phyloP scores from a whole-genome alignment of 495 filamentous ascomycete genomes.

The Ascodesmis nigricans region DNA sequence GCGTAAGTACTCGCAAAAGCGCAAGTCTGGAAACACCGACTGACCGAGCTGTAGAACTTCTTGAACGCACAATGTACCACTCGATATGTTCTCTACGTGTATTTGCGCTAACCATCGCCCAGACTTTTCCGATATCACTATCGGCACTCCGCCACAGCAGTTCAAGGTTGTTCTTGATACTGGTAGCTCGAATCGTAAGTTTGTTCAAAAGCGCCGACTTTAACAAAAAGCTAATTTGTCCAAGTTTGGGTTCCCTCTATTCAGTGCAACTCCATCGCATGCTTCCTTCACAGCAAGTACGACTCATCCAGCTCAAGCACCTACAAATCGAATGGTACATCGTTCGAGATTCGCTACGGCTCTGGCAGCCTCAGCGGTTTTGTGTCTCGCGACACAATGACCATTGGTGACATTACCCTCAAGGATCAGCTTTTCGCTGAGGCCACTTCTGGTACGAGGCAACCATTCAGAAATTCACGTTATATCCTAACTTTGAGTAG shows the following conservation, averaged over 20 bases:
- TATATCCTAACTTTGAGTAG: constrained; percentile 22
- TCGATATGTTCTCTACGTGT: too few relatives aligned
- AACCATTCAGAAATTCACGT: neutral
- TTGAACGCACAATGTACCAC: constrained; percentile 92
- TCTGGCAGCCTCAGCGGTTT: constrained; percentile 89
- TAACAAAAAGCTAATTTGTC: constrained; percentile 4
- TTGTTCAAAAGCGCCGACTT: too few relatives aligned
- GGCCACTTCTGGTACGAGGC: constrained; percentile 36
- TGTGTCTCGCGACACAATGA: constrained; percentile 63
- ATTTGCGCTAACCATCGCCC: too few relatives aligned
- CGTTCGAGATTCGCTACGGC: constrained; percentile 88
- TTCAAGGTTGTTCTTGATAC: constrained; percentile 99
- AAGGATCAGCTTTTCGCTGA: constrained; percentile 86
- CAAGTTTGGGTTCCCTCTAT: constrained; percentile 77
- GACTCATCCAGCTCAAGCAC: constrained; percentile 74
- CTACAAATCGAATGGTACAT: constrained; percentile 81
- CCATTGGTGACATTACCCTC: constrained; percentile 73
- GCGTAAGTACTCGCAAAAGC: constrained; percentile 19
- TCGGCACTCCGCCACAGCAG: constrained; percentile 75
- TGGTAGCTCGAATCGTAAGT: constrained; percentile 68
- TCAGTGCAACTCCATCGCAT: constrained; percentile 86
- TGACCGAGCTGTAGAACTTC: constrained; percentile 63
- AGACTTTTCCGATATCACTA: constrained; percentile 93
- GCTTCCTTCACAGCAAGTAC: constrained; percentile 93
- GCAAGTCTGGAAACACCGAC: neutral